phyloP scores from a whole-genome alignment of 2,329 filamentous ascomycete genomes.

The Elsinoe australis region DNA sequence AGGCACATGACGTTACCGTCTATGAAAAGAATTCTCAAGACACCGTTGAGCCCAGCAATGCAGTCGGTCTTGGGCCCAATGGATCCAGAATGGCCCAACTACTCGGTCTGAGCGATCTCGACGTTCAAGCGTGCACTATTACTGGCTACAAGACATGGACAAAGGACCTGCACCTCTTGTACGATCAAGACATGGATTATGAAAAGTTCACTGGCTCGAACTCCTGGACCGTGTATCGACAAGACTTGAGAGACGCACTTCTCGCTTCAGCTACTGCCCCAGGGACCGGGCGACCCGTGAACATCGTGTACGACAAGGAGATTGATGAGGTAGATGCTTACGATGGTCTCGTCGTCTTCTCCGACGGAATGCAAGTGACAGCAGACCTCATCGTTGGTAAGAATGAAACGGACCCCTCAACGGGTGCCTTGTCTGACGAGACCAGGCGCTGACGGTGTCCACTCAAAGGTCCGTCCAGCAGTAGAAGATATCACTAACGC shows the following conservation, averaged over 20 bases:
- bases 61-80: conserved; percentile 14
- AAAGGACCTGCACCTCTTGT: conserved; percentile 3
- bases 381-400: conserved; percentile 10
- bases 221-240: conserved; percentile 4
- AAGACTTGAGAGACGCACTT: conserved; percentile 5
- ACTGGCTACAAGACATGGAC: conserved; percentile 14
- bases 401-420: background rate
- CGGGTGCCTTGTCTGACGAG: background rate
- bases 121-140: conserved; percentile 10
- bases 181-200: conserved; percentile 12
- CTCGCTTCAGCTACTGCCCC: background rate
- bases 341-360: conserved; percentile 3
- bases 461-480: conserved; percentile 5
- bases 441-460: conserved; percentile 7
- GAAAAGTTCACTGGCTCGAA: conserved; percentile 11
- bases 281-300: background rate
- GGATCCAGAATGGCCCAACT: background rate
- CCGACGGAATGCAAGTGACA: background rate
- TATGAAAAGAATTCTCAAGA: conserved; percentile 4
- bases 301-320: conserved; percentile 1
- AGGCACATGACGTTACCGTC: conserved; percentile 14
- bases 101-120: background rate
- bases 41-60: conserved; percentile 5
- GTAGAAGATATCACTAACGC: background rate
- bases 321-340: background rate